Evolutionary conservation across 306 rosid species (phyloP), one percentile per base, ranked within the genome.

Genomic region (Acmispon strigosus): DNA sequence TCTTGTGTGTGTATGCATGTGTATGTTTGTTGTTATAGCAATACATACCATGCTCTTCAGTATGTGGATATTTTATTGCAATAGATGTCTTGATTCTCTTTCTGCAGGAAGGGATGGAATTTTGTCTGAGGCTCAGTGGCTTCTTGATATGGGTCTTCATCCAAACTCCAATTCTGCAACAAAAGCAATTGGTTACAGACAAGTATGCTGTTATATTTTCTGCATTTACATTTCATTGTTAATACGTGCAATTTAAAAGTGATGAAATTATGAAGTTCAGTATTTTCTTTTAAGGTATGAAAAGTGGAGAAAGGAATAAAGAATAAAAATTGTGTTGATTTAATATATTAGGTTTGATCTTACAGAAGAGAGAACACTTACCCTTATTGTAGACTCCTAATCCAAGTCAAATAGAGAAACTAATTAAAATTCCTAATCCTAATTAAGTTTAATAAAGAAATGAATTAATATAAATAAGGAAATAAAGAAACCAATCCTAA

Each of bases 161-260:
- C 97, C 98, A 73, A 87, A 87, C 75, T 82, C 92, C 66, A 89
- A 86, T 85, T 89, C 97, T 52, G 96, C 96, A 60, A 90, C 96
- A 29, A 79, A 81, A 68, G 97, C 95, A 51, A 94, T 90, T 49
- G 96, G 98, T 51, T 94, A 94, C 81, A 87, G 96, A 88, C 97
- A 94, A 50, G 98, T 94, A 90, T 66, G 19, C 20, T 32, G 37
- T 66, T 64, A 7, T 49, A 17, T 70, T 73, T 58, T 32, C 12
- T 74, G 5, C 27, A 69, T 67, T 16, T 65, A 49, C 36, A 41
- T 48, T 50, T 62, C 43, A 20, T 53, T 77, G 59, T 75, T 54
- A 36, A 58, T 24, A 63, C 75, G n/a, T 69, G 19, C 73, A 37
- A 48, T 42, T 77, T 32, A 54, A 55, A 32, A 32, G 1, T 32